Evolutionary conservation across 2,329 filamentous ascomycete genomes (phyloP), one percentile per base, ranked within the genome.

Genomic region (Diaporthe batatas): DNA sequence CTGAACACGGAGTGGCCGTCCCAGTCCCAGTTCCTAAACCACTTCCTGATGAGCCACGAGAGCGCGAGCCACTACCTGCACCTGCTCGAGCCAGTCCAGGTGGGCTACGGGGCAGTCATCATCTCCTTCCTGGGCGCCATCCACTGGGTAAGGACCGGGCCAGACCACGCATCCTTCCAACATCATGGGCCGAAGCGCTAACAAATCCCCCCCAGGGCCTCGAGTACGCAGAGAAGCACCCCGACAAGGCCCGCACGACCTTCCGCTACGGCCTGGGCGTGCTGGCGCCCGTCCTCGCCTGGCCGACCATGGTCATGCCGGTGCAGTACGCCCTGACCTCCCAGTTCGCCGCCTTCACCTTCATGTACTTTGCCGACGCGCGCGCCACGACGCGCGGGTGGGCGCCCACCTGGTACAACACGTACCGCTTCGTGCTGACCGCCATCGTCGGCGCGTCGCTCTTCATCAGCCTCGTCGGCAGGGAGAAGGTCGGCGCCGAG

Each of bases 41-140:
- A 86, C 72, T 84, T 91, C 70, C 80, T 95, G 73, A 82, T 97
- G 76, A 90, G 87, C 76, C 91, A 91, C 65, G 90, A 94, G 65
- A 92, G 89, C 3, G 95, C 95, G 2, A 90, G 91, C 74, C 84
- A 93, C 32, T 85, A 94, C 71, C 87, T 98, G 12, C 88, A 92
- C 76, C 81, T 94, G 21, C 86, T 98, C 39, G 95, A 98, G 84
- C 95, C 95, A 16, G 84, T 98, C 69, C 96, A 98, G 83, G 89
- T 98, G 70, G 95, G 94, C 73, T 98, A 97, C 78, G 95, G 96
- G 71, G 96, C 95, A 62, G 91, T 97, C 72, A 96, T 98, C 78
- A 93, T 98, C 78, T 97, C 95, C 36, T 98, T 98, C 87, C 89
- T 98, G 1, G 96, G 96, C 57, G 95, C 95, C 44, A 91, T 98